Conservation (phyloP, 495 filamentous ascomycete species). For the Thozetella sp. region DNA sequence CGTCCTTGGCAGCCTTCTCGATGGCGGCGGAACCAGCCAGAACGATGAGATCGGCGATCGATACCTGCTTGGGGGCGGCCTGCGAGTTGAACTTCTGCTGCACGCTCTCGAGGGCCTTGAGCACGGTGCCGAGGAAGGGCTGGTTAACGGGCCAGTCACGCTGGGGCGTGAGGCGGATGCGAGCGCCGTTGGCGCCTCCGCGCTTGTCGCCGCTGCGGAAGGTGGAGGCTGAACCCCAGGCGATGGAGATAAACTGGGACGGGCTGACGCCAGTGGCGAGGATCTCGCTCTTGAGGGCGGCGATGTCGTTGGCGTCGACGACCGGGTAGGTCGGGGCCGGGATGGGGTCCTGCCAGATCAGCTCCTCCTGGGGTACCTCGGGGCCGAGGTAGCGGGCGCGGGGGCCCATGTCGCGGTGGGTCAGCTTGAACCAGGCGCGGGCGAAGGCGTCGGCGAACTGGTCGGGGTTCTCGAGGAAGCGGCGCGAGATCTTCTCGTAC, state of each 20-base stretch:
- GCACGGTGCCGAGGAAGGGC: slow-evolving; percentile 59
- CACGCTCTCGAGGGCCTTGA: slow-evolving; percentile 58
- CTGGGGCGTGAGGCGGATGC: slow-evolving; percentile 71
- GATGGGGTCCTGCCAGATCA: slow-evolving; percentile 69
- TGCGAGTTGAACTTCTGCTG: slow-evolving; percentile 60
- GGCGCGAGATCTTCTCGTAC: slow-evolving; percentile 73
- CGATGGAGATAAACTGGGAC: slow-evolving; percentile 58
- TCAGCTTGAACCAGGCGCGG: slow-evolving; percentile 77
- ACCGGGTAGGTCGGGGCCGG: slow-evolving; percentile 55
- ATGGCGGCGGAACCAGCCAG: slow-evolving; percentile 64
- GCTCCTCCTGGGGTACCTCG: slow-evolving; percentile 63
- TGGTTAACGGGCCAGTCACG: slow-evolving; percentile 71
- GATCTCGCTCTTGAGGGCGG: slow-evolving; percentile 65
- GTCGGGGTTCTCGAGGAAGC: slow-evolving; percentile 65
- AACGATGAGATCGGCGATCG: slow-evolving; percentile 66
- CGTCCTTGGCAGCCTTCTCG: slow-evolving; percentile 58
- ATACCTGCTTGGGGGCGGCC: slow-evolving; percentile 58
- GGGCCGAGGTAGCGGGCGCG: slow-evolving; percentile 68
- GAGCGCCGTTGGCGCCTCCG: slow-evolving; percentile 74
- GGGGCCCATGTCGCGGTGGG: slow-evolving; percentile 75
- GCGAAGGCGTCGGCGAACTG: slow-evolving; percentile 66
- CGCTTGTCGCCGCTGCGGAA: slow-evolving; percentile 79
- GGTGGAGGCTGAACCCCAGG: slow-evolving; percentile 71
- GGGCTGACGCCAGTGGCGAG: slow-evolving; percentile 56
- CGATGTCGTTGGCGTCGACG: slow-evolving; percentile 59